Conservation (phyloP, 495 filamentous ascomycete species). For the Eremomyces bilateralis region DNA sequence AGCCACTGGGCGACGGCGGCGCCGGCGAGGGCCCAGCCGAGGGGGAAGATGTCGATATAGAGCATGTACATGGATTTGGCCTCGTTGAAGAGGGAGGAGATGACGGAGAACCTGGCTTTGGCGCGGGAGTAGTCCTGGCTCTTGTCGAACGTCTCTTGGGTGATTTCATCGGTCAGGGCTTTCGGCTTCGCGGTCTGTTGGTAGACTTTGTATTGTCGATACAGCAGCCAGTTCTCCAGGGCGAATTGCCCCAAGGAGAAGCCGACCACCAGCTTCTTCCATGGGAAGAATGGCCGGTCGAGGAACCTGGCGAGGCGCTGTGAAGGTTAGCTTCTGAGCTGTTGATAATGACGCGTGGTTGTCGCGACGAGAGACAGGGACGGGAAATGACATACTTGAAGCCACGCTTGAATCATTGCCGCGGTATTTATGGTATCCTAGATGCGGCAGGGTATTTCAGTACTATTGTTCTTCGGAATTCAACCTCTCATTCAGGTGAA, state of each 20-base stretch:
- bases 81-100: conserved; percentile 64
- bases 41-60: conserved; percentile 73
- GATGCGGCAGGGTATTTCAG: too few relatives aligned
- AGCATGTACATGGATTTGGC: conserved; percentile 71
- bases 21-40: conserved; percentile 70
- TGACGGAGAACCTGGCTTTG: conserved; percentile 71
- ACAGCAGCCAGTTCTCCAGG: conserved; percentile 64
- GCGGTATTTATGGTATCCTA: too few relatives aligned
- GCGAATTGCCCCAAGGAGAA: conserved; percentile 78
- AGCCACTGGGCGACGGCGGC: conserved; percentile 46
- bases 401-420: conserved; percentile 13
- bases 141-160: conserved; percentile 81
- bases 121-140: conserved; percentile 88
- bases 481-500: too few relatives aligned
- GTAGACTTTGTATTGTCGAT: conserved; percentile 72
- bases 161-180: conserved; percentile 66
- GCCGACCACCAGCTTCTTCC: conserved; percentile 87
- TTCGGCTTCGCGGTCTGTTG: conserved; percentile 58
- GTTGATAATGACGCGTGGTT: conserved; percentile 1
- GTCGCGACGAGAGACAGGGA: too few relatives aligned
- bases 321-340: too few relatives aligned
- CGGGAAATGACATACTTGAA: conserved; percentile 9
- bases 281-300: conserved; percentile 82
- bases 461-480: too few relatives aligned
- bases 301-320: conserved; percentile 73